Evolutionary conservation across 306 rosid genomes (phyloP).

Genomic region (Heteromeles arbutifolia): DNA sequence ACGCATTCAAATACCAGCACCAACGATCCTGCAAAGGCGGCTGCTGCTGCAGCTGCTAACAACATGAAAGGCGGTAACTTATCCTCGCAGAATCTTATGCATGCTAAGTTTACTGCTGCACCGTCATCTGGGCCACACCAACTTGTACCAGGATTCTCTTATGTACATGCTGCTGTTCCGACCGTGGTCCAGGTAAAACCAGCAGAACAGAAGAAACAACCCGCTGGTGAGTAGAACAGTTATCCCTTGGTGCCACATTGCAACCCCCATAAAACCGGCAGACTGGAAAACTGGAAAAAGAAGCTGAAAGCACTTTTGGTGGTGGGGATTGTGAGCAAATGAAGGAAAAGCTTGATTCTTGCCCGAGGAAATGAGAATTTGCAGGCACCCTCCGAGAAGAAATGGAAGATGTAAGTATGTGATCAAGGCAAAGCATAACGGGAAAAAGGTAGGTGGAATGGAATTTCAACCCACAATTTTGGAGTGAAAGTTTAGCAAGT

Average conservation of each 20-base stretch:
- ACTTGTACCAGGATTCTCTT: constrained; percentile 51
- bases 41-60: constrained; percentile 35
- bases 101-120: constrained; percentile 51
- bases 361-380: constrained; percentile 14
- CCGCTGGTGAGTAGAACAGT: constrained; percentile 77
- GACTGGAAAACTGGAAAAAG: neutral
- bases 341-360: constrained; percentile 19
- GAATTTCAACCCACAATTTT: constrained; percentile 48
- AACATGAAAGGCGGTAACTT: constrained; percentile 51
- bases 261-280: constrained; percentile 8
- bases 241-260: constrained; percentile 14
- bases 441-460: constrained; percentile 11
- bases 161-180: constrained; percentile 61
- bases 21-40: constrained; percentile 48
- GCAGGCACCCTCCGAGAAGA: constrained; percentile 21
- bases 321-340: constrained; percentile 24
- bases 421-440: constrained; percentile 6
- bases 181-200: constrained; percentile 73
- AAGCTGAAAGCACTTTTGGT: neutral
- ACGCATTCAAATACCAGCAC: constrained; percentile 25
- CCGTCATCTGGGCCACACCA: constrained; percentile 65
- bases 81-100: constrained; percentile 53
- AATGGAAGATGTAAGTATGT: constrained; percentile 14
- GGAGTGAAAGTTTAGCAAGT: constrained; percentile 26
- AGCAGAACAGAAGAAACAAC: constrained; percentile 92